A percentile compares a stretch with the other conserved stretches of the same genome.
phyloP scores from a whole-genome alignment of 1,284 basidiomycete genomes.

The Malassezia furfur region DNA sequence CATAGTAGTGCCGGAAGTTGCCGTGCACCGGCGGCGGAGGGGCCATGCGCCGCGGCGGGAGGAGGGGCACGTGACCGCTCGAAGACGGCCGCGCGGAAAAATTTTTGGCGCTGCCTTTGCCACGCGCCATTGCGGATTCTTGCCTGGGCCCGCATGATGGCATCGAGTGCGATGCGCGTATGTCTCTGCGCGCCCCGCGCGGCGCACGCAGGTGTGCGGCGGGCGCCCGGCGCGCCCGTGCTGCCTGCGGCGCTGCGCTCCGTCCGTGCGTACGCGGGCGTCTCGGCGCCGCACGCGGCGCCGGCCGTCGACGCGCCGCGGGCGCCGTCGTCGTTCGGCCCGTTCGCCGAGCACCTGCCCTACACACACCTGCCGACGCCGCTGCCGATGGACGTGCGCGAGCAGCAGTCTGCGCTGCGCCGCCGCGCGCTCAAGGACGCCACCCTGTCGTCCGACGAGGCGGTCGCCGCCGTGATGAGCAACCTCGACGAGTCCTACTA shows the following conservation, averaged over 20 bases:
- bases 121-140: too few species aligned
- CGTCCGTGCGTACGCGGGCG: background rate
- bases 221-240: background rate
- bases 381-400: slow-evolving; percentile 14
- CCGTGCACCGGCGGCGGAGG: slow-evolving; percentile 9
- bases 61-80: background rate
- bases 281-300: background rate
- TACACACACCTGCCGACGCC: slow-evolving; percentile 15
- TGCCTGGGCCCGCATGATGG: background rate
- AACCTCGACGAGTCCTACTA: slow-evolving; percentile 31
- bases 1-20: slow-evolving; percentile 18
- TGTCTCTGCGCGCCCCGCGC: background rate
- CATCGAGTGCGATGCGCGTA: background rate
- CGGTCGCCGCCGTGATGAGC: background rate
- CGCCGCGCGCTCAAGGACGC: slow-evolving; percentile 2
- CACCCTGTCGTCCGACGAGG: background rate
- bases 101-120: background rate
- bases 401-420: slow-evolving; percentile 2
- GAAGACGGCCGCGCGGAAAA: background rate
- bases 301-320: background rate
- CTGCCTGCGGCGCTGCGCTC: background rate
- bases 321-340: background rate
- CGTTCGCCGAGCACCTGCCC: background rate
- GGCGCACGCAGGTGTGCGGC: background rate
- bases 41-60: background rate